Conservation (phyloP, 148 eudicot genomes). For the Silene latifolia region DNA sequence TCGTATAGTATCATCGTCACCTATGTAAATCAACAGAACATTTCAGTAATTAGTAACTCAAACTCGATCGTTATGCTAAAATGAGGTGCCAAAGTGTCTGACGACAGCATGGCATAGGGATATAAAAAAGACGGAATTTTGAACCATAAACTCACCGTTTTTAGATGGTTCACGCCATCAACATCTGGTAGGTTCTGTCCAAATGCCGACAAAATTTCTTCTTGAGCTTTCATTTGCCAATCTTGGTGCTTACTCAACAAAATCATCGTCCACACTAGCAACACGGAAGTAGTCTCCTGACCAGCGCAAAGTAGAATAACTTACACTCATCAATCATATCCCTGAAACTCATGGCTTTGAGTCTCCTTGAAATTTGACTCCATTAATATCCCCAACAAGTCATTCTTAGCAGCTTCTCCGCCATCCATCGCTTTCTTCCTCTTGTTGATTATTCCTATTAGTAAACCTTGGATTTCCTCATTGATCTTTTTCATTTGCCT, state of each 20-base stretch:
- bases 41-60: no score
- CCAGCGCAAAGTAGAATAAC: constrained; percentile 45
- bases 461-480: constrained; percentile 5
- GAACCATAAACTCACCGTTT: neutral
- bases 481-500: constrained; percentile 18
- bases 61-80: no score
- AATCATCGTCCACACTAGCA: constrained; percentile 39
- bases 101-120: neutral
- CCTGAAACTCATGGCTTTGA: constrained; percentile 25
- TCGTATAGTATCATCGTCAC: constrained; percentile 53
- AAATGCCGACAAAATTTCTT: constrained; percentile 31
- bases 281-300: constrained; percentile 36
- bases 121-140: neutral
- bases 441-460: constrained; percentile 24
- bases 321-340: constrained; percentile 39
- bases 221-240: constrained; percentile 37
- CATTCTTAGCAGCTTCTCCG: constrained; percentile 26
- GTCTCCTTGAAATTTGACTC: constrained; percentile 27
- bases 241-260: constrained; percentile 36
- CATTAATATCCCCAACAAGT: constrained; percentile 34
- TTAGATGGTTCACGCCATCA: constrained; percentile 14
- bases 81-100: no score
- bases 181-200: constrained; percentile 33
- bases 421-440: constrained; percentile 31
- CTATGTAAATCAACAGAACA: constrained; percentile 18